Evolutionary conservation across 768 basidiomycete genomes (phyloP), one percentile per base, ranked within the genome.

Genomic region (Pleurotus platypus): DNA sequence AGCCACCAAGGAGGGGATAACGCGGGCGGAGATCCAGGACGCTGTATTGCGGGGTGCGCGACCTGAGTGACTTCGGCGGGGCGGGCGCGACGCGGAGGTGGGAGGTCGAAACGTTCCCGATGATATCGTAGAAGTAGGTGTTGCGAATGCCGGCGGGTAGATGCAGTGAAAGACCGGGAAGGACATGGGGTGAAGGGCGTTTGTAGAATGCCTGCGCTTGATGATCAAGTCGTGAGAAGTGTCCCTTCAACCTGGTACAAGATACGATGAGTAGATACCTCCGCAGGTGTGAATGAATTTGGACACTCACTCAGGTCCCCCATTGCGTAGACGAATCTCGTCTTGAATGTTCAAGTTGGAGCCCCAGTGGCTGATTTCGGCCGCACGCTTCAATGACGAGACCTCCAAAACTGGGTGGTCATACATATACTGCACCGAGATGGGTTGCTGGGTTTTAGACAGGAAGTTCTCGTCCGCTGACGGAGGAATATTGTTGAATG

Each of bases 301-400:
- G 9, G 4, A 11, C 30, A 82, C 92, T 72, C 66, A 98, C 96
- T 73, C 72, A 11, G 97, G 94, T 3, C 96, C 97, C 58, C 86
- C 89, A 66, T 99, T 99, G 69, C 82, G 80, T n/a, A 99, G 74
- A 57, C 80, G 68, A 59, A 97, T 84, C 35, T 90, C 82, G 72
- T 99, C 94, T 69, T 98, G 85, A 27, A 95, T 88, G 66, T 98
- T 97, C 38, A 99, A 69, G 70, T 97, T 97, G 42, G 86, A 84
- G 35, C 96, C 95, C 97, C 96, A 98, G 67, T 98, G 96, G 61
- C 94, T 96, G 61, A 99, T 86, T 73, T 99, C 96, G 1, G 87
- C 93, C 0, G 79, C 65, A 49, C 97, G 86, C 58, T 83, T 79
- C 30, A 97, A 80, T 43, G 78, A 85, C 30, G 76, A 78, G 51